Conservation (phyloP, 2,329 filamentous ascomycete species). For the Apiospora saccharicola region DNA sequence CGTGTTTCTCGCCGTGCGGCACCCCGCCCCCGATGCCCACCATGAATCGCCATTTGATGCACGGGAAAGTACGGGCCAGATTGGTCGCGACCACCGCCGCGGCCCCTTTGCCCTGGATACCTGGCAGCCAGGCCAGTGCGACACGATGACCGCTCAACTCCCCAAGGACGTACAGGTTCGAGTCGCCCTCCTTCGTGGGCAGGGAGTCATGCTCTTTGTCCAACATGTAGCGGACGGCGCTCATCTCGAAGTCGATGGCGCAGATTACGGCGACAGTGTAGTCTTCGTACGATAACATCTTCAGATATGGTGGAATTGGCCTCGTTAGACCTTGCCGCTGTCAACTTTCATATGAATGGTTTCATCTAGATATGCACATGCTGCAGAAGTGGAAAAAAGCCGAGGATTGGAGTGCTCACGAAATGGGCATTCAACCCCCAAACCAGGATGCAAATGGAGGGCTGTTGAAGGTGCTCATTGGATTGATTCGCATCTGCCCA, state of each 20-base stretch:
- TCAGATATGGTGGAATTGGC: too few relatives aligned
- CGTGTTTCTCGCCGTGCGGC: conserved; percentile 28
- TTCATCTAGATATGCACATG: too few relatives aligned
- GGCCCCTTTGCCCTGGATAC: conserved; percentile 36
- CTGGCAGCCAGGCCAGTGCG: conserved; percentile 40
- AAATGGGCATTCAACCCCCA: too few relatives aligned
- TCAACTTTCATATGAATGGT: too few relatives aligned
- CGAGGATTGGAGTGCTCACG: too few relatives aligned
- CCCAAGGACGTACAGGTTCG: conserved; percentile 39
- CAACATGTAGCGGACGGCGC: conserved; percentile 40
- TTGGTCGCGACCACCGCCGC: conserved; percentile 37
- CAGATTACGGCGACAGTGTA: conserved; percentile 39
- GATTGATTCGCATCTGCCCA: too few relatives aligned
- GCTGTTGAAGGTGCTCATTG: too few relatives aligned
- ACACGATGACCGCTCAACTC: conserved; percentile 38
- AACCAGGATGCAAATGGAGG: too few relatives aligned
- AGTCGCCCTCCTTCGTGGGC: conserved; percentile 31
- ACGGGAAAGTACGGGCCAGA: conserved; percentile 36
- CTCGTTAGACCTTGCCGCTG: too few relatives aligned
- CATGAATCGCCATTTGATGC: conserved; percentile 36
- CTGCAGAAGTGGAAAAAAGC: too few relatives aligned
- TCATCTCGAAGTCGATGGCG: conserved; percentile 39
- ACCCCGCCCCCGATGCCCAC: conserved; percentile 31
- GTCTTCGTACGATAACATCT: conserved; percentile 26
- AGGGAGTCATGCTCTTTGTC: conserved; percentile 37